Evolutionary conservation across 2,329 filamentous ascomycete genomes (phyloP), one percentile per base, ranked within the genome.

Genomic region (Cladosporium sp.): DNA sequence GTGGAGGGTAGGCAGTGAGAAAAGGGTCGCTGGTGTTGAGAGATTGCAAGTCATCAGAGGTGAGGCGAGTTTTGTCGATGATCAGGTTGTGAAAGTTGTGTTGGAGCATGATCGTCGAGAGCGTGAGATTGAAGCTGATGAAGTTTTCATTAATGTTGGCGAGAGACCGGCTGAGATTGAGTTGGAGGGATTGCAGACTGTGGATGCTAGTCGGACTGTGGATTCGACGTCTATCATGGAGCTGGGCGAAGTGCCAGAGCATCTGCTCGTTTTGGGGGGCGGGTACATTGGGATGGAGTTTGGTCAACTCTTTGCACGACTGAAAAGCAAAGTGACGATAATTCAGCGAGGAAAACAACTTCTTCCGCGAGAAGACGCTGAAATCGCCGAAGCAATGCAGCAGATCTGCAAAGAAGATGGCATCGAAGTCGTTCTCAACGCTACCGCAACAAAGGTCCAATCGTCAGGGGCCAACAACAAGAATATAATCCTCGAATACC

Each of bases 211-310:
- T 7, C 64, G 70, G 15, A 69, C 81, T 2, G 65, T 81, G 20
- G 69, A 81, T 64, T 81, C 78, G 8, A 81, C 77, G 0, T 74
- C 72, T 42, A 72, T 81, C 40, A 74, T 77, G 68, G 79, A 81
- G 60, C 67, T 81, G 3, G 72, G 65, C 15, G 65, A 68, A 12
- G 74, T 80, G 10, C 80, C 80, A 2, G 63, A 69, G 12, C 77
- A 80, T 66, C 70, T 83, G 3, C 67, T 82, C 35, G 74, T 83
- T 1, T 59, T 83, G n/a, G 80, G 80, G 1, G 80, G 80, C 4
- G 80, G 80, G 3, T 80, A 80, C 58, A 73, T 83, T 32, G 80
- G 79, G 1, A 67, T 82, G 10, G 80, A 83, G 62, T 83, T 82
- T 60, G 79, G 74, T 2, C 80, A 83, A 66, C 70, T 82, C 24